phyloP scores from a whole-genome alignment of 164 flowering plant species.

The Paratinospora sagittata region DNA sequence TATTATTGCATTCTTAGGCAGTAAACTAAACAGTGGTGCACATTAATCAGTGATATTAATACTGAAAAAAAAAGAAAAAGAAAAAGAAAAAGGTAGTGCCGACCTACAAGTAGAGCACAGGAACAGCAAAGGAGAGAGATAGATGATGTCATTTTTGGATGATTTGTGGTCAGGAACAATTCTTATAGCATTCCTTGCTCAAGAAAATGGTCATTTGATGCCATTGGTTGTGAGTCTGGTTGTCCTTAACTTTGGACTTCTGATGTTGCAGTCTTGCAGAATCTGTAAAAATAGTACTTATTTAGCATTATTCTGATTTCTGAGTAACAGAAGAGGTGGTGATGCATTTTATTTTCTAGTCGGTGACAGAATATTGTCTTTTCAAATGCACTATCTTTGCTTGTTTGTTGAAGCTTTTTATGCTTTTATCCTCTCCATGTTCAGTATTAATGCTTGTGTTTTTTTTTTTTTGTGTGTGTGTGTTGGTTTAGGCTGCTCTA shows the following conservation, averaged over 20 bases:
- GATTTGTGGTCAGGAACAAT: neutral
- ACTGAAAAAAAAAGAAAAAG: no score
- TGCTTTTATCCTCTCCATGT: neutral
- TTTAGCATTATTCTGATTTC: neutral
- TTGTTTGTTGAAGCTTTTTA: neutral
- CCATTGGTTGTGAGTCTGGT: neutral
- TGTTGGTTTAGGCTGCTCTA: constrained; percentile 56
- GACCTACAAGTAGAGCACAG: no score
- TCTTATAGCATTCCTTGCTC: neutral
- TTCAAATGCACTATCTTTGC: neutral
- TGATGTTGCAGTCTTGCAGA: neutral
- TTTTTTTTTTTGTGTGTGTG: constrained; percentile 4
- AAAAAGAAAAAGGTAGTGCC: no score
- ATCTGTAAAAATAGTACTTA: neutral
- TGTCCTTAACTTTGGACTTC: neutral
- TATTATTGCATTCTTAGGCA: no score
- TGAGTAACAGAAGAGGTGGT: neutral
- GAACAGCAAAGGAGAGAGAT: neutral
- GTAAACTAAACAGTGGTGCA: no score
- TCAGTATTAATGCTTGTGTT: neutral
- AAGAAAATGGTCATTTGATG: neutral
- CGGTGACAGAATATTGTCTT: neutral
- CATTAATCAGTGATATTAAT: no score
- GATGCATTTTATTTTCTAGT: neutral
- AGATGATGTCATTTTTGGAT: neutral